Conservation (phyloP, 306 rosid species). For the Pterocarpus macrocarpus region DNA sequence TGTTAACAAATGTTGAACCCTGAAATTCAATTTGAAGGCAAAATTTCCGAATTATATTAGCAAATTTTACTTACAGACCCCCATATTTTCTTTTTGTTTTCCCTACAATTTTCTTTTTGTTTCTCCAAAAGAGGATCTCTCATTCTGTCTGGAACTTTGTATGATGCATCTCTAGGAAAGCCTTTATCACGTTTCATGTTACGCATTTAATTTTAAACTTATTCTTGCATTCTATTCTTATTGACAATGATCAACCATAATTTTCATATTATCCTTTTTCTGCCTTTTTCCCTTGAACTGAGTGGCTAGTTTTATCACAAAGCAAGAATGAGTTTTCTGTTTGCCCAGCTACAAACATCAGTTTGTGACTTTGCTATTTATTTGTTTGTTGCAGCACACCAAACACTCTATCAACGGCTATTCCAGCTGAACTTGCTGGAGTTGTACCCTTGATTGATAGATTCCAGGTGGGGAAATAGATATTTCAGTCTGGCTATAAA, state of each 20-base stretch:
- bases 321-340: constrained; percentile 19
- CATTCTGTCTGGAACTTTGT: too few species aligned
- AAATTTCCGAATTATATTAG: background rate
- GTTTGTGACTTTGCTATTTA: constrained; percentile 1
- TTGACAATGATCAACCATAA: background rate
- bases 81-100: background rate
- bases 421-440: constrained; percentile 84
- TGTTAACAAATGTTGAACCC: constrained; percentile 9
- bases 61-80: background rate
- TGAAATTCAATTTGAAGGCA: background rate
- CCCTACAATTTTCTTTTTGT: background rate
- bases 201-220: constrained; percentile 9
- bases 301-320: constrained; percentile 9
- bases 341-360: background rate
- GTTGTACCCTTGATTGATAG: constrained; percentile 82
- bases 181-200: background rate
- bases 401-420: constrained; percentile 67
- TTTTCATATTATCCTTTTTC: background rate
- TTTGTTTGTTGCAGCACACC: constrained; percentile 72
- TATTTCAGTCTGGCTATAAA: background rate
- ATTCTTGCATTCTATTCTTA: constrained; percentile 20
- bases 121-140: background rate
- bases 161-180: background rate
- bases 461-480: constrained; percentile 72
- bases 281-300: constrained; percentile 1